Evolutionary conservation across 2,329 filamentous ascomycete species (phyloP).

Genomic region (Colletotrichum gigasporum): DNA sequence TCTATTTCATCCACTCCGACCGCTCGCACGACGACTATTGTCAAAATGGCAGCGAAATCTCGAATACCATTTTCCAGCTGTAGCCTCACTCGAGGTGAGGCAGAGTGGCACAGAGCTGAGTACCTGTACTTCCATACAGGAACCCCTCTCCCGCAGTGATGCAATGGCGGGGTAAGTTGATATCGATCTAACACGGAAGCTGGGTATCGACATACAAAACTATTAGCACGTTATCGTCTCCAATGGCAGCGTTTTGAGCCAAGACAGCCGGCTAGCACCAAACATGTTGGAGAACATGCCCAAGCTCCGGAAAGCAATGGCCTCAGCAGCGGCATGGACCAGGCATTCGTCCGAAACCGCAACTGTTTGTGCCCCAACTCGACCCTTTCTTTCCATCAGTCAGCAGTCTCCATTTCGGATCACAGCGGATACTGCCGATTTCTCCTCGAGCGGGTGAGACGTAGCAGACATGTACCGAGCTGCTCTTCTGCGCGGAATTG

Average conservation of each 20-base stretch:
- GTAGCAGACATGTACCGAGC: neutral
- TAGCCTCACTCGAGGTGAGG: too few relatives aligned
- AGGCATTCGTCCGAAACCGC: neutral
- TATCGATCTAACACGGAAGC: neutral
- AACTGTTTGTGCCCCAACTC: neutral
- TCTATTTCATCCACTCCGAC: too few relatives aligned
- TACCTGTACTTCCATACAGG: neutral
- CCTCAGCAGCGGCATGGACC: neutral
- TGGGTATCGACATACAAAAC: accelerated
- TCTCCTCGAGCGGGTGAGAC: neutral
- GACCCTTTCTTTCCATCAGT: neutral
- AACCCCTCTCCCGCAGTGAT: neutral
- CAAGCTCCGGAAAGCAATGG: slow-evolving; percentile 1
- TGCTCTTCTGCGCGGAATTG: slow-evolving; percentile 22
- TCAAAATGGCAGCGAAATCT: too few relatives aligned
- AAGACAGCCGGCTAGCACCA: neutral
- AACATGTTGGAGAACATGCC: neutral
- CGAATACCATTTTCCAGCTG: too few relatives aligned
- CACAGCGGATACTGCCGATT: neutral
- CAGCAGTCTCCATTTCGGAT: neutral
- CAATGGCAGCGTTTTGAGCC: neutral
- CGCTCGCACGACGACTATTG: too few relatives aligned
- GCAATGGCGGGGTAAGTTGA: neutral
- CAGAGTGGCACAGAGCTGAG: too few relatives aligned
- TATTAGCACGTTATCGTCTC: neutral